A percentile compares a stretch with the other conserved stretches of the same genome.
These are phyloP conservation scores for Chenopodium album DNA, from an alignment of 148 eudicot genomes.

Conservation along the genomic window DNA sequence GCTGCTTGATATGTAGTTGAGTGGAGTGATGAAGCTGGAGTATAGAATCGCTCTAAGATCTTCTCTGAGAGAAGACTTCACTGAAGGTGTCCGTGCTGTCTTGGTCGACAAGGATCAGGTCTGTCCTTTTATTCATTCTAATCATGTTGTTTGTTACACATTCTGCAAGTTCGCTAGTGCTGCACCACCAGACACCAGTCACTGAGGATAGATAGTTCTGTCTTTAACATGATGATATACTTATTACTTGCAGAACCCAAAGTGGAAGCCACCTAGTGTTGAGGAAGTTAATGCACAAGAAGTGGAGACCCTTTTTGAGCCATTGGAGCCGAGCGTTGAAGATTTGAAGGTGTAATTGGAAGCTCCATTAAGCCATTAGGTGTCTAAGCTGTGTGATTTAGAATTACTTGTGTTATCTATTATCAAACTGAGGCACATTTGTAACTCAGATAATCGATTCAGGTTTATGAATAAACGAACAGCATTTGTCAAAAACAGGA, in stretches of 20 bases:
- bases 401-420: background rate
- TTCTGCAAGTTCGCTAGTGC: background rate
- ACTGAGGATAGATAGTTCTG: background rate
- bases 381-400: background rate
- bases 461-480: background rate
- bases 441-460: background rate
- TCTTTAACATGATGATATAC: background rate
- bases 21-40: conserved; percentile 89
- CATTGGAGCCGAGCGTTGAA: conserved; percentile 45
- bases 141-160: background rate
- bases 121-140: background rate
- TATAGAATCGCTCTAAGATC: conserved; percentile 86
- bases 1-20: conserved; percentile 42
- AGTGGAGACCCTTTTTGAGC: conserved; percentile 68
- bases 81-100: conserved; percentile 94
- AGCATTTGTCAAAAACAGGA: background rate
- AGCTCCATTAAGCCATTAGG: background rate
- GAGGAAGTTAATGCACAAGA: conserved; percentile 61
- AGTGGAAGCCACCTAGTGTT: conserved; percentile 72
- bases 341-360: conserved; percentile 55
- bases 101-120: conserved; percentile 99
- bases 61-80: conserved; percentile 73
- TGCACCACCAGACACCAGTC: background rate
- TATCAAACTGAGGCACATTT: no score
- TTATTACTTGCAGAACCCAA: conserved; percentile 65